Percentiles rank a stretch among this genome's conserved stretches.
These are phyloP conservation scores for Neocallimastix lanati DNA, from an alignment of 192 early-diverging fungal species.

Conservation along the genomic window DNA sequence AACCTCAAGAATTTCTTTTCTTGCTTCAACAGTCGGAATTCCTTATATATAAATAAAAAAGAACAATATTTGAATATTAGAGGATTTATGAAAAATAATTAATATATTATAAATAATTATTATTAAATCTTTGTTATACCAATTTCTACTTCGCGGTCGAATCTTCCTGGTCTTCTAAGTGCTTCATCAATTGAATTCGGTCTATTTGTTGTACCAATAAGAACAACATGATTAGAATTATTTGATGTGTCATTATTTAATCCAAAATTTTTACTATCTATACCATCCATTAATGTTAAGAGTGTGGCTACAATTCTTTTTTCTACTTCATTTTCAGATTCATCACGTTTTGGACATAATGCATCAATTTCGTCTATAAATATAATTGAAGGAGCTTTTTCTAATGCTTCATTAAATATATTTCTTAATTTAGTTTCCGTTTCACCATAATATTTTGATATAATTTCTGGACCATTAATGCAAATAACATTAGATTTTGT, in stretches of 20 bases:
- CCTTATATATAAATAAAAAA: constrained; percentile 9
- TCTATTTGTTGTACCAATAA: constrained; percentile 87
- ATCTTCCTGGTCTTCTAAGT: constrained; percentile 76
- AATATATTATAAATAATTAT: no score
- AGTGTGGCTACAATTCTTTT: constrained; percentile 82
- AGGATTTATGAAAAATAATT: no score
- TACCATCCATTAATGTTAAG: constrained; percentile 86
- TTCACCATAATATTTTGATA: constrained; percentile 82
- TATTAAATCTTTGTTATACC: no score
- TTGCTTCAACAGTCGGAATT: constrained; percentile 51
- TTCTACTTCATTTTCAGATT: constrained; percentile 61
- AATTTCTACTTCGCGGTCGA: constrained; percentile 92
- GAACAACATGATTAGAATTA: constrained; percentile 28
- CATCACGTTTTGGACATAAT: constrained; percentile 71
- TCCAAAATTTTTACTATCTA: constrained; percentile 2
- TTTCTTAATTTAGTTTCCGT: constrained; percentile 68
- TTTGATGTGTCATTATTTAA: neutral
- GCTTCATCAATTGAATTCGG: constrained; percentile 77
- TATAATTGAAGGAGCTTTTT: constrained; percentile 60
- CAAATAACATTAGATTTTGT: constrained; percentile 52
- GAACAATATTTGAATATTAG: no score
- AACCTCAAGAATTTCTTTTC: constrained; percentile 53
- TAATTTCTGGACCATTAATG: constrained; percentile 82
- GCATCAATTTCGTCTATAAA: constrained; percentile 93
- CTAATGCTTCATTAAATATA: constrained; percentile 53